Conservation (phyloP, 2,329 filamentous ascomycete genomes). For the Massarina eburnea region DNA sequence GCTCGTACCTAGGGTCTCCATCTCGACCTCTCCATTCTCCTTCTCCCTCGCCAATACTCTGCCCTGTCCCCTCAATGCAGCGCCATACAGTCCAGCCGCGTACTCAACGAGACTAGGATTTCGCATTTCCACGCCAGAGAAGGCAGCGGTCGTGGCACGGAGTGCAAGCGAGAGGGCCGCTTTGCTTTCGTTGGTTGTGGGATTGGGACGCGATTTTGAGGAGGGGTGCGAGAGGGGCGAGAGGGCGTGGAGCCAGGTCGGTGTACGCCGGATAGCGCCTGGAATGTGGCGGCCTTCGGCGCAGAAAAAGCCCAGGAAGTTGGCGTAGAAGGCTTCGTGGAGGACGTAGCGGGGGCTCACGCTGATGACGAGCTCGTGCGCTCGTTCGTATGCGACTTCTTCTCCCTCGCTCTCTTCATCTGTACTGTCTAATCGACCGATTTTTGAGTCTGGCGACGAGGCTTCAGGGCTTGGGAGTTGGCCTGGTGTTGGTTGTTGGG, state of each 20-base stretch:
- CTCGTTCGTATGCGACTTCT: slow-evolving; percentile 5
- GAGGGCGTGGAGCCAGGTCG: slow-evolving; percentile 22
- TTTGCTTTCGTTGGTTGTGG: slow-evolving; percentile 4
- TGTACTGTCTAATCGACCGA: background rate
- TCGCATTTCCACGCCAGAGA: slow-evolving; percentile 15
- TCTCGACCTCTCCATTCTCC: slow-evolving; percentile 5
- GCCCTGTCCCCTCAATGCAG: slow-evolving; percentile 12
- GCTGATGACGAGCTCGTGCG: slow-evolving; percentile 2
- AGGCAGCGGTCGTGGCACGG: slow-evolving; percentile 18
- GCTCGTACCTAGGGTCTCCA: slow-evolving; percentile 23
- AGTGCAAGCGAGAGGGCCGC: slow-evolving; percentile 15
- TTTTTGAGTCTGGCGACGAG: background rate
- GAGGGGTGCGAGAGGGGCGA: slow-evolving; percentile 11
- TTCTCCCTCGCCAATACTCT: background rate
- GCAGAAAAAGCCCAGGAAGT: slow-evolving; percentile 19
- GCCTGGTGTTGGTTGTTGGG: background rate
- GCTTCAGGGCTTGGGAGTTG: background rate
- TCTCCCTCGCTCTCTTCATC: background rate
- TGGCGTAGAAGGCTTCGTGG: slow-evolving; percentile 20
- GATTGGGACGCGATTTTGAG: background rate
- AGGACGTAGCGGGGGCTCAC: slow-evolving; percentile 12
- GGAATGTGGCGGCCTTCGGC: slow-evolving; percentile 14
- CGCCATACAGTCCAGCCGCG: slow-evolving; percentile 17
- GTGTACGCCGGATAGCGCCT: slow-evolving; percentile 7
- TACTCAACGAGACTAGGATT: slow-evolving; percentile 15